Base-by-base conservation (phyloP, 2,329 filamentous ascomycete species). In the Microdochium trichocladiopsis region DNA sequence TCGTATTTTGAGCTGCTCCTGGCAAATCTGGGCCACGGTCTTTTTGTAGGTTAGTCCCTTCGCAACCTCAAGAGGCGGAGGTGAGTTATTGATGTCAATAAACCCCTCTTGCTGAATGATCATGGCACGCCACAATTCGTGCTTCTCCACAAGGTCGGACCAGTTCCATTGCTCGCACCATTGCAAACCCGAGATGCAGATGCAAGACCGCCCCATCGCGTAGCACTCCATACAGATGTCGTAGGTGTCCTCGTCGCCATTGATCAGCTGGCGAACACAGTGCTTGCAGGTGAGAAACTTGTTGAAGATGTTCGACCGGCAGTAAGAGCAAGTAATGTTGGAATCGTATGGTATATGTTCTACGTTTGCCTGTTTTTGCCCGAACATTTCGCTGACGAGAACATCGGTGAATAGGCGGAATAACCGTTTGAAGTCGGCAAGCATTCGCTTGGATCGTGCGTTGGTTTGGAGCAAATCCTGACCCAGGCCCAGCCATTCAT, bases 181-280 rank as follows among this genome's bases (percentile, higher is more conserved):
- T 55, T 82, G 83, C 11, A 96, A 79, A 11, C 84, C 84, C 3
- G 92, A 95, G 50, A 95, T 80, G 63, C 94, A 99, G 2, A 82
- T 83, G 65, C 94, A 99, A 47, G 92, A 96, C 50, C 94, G 83
- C 22, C 94, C 94, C 88, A 97, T 95, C n/a, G 85, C 88, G 64
- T 95, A 99, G 65, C 94, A 99, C 60, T 99, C 94, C 88, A 99
- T 92, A 64, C 94, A 99, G 22, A 99, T 79, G 66, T 99, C 94
- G 65, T 97, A 99, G 0, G 89, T 89, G 63, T 97, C 89, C 52
- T 90, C 86, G 16, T 79, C 82, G 28, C 84, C 88, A 54, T 80
- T 79, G 11, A 80, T 74, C 21, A 89, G 75, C 49, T 78, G 74
- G 33, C 86, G 78, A 47, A 90, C 80, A 66, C 94, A 99, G 51